Conservation (phyloP, 2,329 filamentous ascomycete species). For the Fusarium sp. region DNA sequence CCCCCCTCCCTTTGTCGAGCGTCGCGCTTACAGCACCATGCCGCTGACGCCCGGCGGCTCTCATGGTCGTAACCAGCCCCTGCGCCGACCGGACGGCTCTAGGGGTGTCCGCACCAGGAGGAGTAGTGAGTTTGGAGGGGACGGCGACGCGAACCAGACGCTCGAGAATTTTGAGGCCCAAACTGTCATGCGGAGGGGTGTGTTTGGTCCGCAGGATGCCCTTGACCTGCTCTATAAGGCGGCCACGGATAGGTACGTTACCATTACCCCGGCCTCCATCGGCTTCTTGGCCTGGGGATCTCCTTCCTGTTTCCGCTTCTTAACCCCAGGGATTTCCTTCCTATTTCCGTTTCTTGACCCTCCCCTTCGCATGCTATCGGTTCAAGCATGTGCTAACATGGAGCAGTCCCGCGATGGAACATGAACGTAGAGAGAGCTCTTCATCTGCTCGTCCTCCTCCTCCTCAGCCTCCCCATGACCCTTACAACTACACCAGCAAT, state of each 20-base stretch:
- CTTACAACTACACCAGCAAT: conserved; percentile 33
- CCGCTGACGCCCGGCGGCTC: conserved; percentile 75
- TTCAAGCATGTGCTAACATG: conserved; percentile 18
- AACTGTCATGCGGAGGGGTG: conserved; percentile 74
- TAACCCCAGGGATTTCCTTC: neutral
- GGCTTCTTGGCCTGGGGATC: neutral
- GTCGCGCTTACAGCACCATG: conserved; percentile 61
- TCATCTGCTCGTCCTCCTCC: conserved; percentile 29
- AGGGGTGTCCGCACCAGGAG: conserved; percentile 44
- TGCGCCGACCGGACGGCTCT: conserved; percentile 69
- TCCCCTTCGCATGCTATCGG: neutral
- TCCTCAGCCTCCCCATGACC: conserved; percentile 32
- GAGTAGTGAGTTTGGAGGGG: conserved; percentile 53
- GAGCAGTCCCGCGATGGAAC: conserved; percentile 39
- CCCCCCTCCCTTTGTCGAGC: conserved; percentile 59
- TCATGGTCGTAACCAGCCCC: conserved; percentile 73
- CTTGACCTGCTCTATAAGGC: conserved; percentile 93
- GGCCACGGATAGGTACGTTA: conserved; percentile 70
- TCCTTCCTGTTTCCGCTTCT: neutral
- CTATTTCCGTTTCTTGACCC: neutral
- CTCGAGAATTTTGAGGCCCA: conserved; percentile 75
- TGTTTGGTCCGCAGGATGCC: conserved; percentile 93
- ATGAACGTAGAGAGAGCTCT: conserved; percentile 41
- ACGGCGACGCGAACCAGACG: conserved; percentile 70
- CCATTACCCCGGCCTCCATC: conserved; percentile 37